Conservation (phyloP, 148 eudicot genomes). For the Hydrangea macrophylla region DNA sequence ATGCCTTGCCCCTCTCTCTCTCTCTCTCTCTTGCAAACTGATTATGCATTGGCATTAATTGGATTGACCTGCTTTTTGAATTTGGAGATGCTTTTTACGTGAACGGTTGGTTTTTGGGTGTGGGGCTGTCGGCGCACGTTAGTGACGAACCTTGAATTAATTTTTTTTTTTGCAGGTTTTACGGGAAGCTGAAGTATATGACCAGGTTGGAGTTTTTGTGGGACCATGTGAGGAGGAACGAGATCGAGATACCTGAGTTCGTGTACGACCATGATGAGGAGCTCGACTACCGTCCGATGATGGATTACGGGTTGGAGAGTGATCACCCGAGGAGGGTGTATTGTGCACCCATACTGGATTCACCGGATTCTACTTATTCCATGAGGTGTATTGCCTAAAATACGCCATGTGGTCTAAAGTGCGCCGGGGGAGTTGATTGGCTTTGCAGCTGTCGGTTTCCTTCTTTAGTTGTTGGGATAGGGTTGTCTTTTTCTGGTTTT, state of each 20-base stretch:
- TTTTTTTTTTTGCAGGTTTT: slow-evolving; percentile 32
- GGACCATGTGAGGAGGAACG: slow-evolving; percentile 59
- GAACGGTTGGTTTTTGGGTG: neutral
- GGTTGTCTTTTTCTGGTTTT: neutral
- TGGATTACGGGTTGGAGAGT: slow-evolving; percentile 68
- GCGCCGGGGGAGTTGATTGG: neutral
- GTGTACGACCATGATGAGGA: slow-evolving; percentile 60
- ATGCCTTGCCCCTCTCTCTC: neutral
- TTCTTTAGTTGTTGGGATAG: neutral
- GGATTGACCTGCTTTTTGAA: neutral
- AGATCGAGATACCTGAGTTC: slow-evolving; percentile 56
- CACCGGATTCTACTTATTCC: slow-evolving; percentile 42
- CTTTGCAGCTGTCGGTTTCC: too few relatives aligned
- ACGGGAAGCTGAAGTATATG: slow-evolving; percentile 58
- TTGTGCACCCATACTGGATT: slow-evolving; percentile 31
- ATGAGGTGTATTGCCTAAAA: slow-evolving; percentile 53
- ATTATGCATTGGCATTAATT: too few relatives aligned
- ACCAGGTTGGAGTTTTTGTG: slow-evolving; percentile 66
- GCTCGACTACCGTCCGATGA: slow-evolving; percentile 48
- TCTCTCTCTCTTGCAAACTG: neutral
- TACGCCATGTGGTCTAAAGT: neutral
- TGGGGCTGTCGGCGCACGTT: neutral
- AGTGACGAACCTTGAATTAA: neutral
- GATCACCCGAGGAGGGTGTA: slow-evolving; percentile 54
- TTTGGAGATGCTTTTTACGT: too few relatives aligned